A percentile compares a stretch with the other conserved stretches of the same genome.
Evolutionary conservation across 352 stramenopile genomes (phyloP).

Genomic region (Pythium brachiatum): DNA sequence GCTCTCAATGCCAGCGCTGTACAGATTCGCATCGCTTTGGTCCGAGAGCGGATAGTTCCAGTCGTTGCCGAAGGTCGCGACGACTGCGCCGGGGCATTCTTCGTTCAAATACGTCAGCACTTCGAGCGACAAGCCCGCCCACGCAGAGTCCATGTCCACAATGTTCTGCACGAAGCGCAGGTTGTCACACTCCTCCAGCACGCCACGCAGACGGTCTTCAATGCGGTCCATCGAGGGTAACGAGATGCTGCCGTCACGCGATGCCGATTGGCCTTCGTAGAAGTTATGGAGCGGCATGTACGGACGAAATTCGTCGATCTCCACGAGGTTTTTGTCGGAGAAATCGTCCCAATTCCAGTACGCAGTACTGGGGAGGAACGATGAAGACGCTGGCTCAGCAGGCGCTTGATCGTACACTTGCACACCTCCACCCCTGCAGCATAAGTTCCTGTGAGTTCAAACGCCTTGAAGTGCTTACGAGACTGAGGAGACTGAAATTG

Average conservation of each 20-base stretch:
- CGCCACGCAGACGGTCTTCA: constrained; percentile 55
- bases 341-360: constrained; percentile 66
- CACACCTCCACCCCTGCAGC: constrained; percentile 44
- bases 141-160: constrained; percentile 82
- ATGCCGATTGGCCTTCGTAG: constrained; percentile 54
- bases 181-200: constrained; percentile 70
- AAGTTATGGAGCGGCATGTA: constrained; percentile 83
- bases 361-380: constrained; percentile 4
- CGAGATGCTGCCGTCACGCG: constrained; percentile 52
- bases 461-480: neutral
- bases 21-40: constrained; percentile 42
- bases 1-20: constrained; percentile 30
- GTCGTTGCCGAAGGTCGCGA: constrained; percentile 64
- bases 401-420: constrained; percentile 65
- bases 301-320: constrained; percentile 72
- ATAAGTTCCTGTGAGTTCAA: neutral
- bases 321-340: constrained; percentile 54
- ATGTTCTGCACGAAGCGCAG: constrained; percentile 60
- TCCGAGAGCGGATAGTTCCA: constrained; percentile 63
- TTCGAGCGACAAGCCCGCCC: constrained; percentile 69
- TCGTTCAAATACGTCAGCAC: constrained; percentile 70
- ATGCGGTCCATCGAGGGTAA: constrained; percentile 52
- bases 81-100: constrained; percentile 59
- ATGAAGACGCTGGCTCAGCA: neutral
- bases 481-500: no score